These are phyloP conservation scores for Lepidium aucheri DNA, from an alignment of 345 rosid genomes.

Conservation along the genomic window DNA sequence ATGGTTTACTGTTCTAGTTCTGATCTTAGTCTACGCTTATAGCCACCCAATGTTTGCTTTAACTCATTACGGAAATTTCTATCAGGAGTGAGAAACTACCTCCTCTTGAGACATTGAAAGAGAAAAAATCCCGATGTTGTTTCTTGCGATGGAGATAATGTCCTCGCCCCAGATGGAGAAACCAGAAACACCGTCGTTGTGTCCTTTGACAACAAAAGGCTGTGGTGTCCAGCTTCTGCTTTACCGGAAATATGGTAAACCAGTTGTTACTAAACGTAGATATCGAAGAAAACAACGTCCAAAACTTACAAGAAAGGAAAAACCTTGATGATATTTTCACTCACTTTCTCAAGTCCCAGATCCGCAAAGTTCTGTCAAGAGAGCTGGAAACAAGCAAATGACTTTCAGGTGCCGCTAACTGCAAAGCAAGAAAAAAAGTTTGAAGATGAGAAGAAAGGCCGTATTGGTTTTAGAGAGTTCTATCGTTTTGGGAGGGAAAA, in stretches of 20 bases:
- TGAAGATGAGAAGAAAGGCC: neutral
- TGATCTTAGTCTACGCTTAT: neutral
- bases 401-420: slow-evolving; percentile 77
- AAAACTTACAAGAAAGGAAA: neutral
- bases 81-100: slow-evolving; percentile 33
- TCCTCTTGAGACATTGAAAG: slow-evolving; percentile 49
- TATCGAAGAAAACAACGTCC: neutral
- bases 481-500: neutral
- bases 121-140: slow-evolving; percentile 76
- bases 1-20: neutral
- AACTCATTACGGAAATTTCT: neutral
- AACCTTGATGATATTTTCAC: neutral
- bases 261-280: neutral
- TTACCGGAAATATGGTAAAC: neutral
- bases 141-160: slow-evolving; percentile 72
- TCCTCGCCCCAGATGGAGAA: slow-evolving; percentile 88
- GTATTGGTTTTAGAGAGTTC: neutral
- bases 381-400: slow-evolving; percentile 93
- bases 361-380: slow-evolving; percentile 60
- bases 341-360: slow-evolving; percentile 91
- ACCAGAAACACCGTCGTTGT: slow-evolving; percentile 66
- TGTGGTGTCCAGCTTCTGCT: slow-evolving; percentile 55
- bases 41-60: neutral
- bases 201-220: slow-evolving; percentile 54
- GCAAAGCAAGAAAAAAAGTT: slow-evolving; percentile 18